Evolutionary conservation across 2,329 filamentous ascomycete genomes (phyloP), one percentile per base, ranked within the genome.

Genomic region (Alternaria gansuensis): DNA sequence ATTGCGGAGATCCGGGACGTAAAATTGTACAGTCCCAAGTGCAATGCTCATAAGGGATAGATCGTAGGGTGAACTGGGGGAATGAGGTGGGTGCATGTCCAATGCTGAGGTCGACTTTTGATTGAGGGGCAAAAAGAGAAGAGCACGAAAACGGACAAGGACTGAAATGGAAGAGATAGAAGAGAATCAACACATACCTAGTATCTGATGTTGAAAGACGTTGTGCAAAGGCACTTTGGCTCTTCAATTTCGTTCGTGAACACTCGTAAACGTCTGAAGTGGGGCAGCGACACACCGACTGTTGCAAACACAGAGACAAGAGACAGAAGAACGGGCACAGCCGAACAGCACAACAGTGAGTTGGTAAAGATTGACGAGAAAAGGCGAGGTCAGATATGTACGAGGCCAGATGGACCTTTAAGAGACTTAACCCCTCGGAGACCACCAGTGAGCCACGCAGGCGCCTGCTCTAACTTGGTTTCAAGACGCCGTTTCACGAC

Each of bases 401-500:
- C 45, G 59, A 56, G 70, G 67, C 63, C 59, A 66, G 62, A 61
- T 63, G 60, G 48, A 55, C 57, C 65, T 71, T 54, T 54, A 57
- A 70, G 69, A 68, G 58, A 60, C 56, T 53, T 50, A 46, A 45
- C 28, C 29, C 46, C 45, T 41, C 48, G 40, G 34, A 50, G 45
- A 48, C 43, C 43, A 63, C 71, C 68, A 70, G 72, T 71, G 71
- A 70, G 70, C 68, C 46, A 58, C 64, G 72, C 70, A 73, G 73
- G 63, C 74, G 72, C 73, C 72, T 66, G 73, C 64, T 66, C 55
- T 56, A 50, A 46, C 62, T 65, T 64, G 59, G 74, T 76, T 75
- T 75, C 73, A 76, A 64, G 57, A 64, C 66, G 49, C 67, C 66
- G 73, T 76, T 77, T 75, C 74, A 75, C 58, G 54, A 69, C 68